Evolutionary conservation across 305 asterid species (phyloP), one percentile per base, ranked within the genome.

Genomic region (Fraxinus xanthoxyloides): DNA sequence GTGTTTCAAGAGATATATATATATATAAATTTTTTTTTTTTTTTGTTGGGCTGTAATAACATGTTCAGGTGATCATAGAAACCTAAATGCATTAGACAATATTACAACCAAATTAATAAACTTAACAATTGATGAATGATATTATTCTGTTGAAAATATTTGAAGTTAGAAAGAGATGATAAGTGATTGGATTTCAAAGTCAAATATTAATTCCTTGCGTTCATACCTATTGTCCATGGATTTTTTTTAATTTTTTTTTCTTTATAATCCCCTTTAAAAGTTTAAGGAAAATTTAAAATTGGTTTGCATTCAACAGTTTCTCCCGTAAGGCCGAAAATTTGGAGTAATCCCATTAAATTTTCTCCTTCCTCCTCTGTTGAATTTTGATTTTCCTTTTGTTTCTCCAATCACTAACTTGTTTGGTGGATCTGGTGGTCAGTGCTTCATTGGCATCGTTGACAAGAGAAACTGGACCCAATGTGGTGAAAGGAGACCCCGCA

Each of bases 401-500:
- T 43, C 54, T 15, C 24, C 38, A 24, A 30, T 76, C 61, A 10
- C 46, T 30, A 26, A 30, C 34, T 34, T 82, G 56, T 73, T 34
- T 38, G 61, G 61, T 56, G 17, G 31, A 2, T 24, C 54, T 54
- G 23, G 36, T 40, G 5, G 40, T 38, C 79, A 96, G 98, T 87
- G 98, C 98, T 3, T 96, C 99, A 8, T 84, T 96, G 91, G 99
- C 99, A n/a, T 96, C 98, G 67, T 84, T 91, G 89, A 94, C 99
- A 31, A 87, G 99, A 74, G 99, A 90, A 80, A 90, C 94, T 0
- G 99, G 99, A 43, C 99, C 99, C n/a, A 94, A 89, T 82, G 93
- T 96, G 86, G 98, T 96, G 87, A 90, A 61, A 80, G 99, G 99
- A 83, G 98, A 96, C 79, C 98, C 98, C 7, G 91, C 98, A 13